phyloP scores from a whole-genome alignment of 352 stramenopile species.

The Ochromonadaceae sp. region DNA sequence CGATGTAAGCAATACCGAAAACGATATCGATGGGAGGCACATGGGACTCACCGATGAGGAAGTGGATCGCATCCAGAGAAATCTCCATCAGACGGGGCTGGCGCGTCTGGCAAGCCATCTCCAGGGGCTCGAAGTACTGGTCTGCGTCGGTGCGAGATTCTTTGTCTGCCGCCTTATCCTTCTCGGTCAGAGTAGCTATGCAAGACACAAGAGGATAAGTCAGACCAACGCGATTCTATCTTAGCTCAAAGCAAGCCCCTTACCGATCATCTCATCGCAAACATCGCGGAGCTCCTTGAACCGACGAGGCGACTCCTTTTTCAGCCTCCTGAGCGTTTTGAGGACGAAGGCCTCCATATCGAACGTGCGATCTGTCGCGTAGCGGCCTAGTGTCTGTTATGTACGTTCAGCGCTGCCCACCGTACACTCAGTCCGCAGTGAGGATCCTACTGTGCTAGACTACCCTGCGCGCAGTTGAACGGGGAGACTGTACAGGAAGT shows the following conservation, averaged over 20 bases:
- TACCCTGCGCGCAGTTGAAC: no score
- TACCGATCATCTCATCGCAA: slow-evolving; percentile 6
- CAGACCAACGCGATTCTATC: no score
- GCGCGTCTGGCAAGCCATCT: slow-evolving; percentile 21
- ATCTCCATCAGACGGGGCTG: slow-evolving; percentile 25
- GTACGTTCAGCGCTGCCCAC: no score
- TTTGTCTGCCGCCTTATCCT: background rate
- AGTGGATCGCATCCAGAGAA: slow-evolving; percentile 67
- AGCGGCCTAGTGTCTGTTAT: slow-evolving; percentile 2
- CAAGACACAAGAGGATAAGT: no score
- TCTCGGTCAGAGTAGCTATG: no score
- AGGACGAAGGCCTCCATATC: slow-evolving; percentile 13
- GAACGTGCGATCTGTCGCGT: slow-evolving; percentile 18
- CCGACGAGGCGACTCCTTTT: slow-evolving; percentile 13
- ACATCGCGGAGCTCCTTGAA: slow-evolving; percentile 3
- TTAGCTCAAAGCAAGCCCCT: no score
- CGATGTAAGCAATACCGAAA: slow-evolving; percentile 2
- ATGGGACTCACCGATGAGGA: slow-evolving; percentile 53
- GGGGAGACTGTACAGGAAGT: no score
- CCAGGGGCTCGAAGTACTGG: slow-evolving; percentile 23
- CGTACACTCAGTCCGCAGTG: no score
- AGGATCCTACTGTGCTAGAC: no score
- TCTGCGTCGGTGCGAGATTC: slow-evolving; percentile 7
- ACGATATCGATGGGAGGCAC: no score
- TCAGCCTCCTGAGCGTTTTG: slow-evolving; percentile 10